Conservation (phyloP, 1,139 yeast genomes). For the Scheffersomyces illinoinensis region DNA sequence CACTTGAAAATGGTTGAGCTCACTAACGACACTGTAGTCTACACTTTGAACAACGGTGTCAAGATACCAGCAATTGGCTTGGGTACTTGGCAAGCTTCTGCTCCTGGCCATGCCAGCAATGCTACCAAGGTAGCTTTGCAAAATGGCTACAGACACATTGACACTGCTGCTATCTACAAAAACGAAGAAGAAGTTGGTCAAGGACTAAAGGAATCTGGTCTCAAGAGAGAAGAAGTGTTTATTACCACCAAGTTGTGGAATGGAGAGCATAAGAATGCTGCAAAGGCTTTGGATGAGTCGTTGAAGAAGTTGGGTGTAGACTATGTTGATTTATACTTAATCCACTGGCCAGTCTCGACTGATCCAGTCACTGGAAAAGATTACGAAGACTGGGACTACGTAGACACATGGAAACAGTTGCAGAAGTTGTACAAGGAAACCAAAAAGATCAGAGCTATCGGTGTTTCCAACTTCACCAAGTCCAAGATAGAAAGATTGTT, state of each 20-base stretch:
- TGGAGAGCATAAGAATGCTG: constrained; percentile 62
- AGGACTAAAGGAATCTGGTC: constrained; percentile 63
- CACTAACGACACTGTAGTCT: constrained; percentile 19
- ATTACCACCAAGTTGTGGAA: constrained; percentile 83
- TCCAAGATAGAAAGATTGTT: constrained; percentile 53
- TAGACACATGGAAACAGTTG: constrained; percentile 70
- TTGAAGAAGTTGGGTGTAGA: constrained; percentile 69
- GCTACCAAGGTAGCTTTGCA: constrained; percentile 66
- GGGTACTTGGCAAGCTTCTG: constrained; percentile 77
- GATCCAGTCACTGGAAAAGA: constrained; percentile 26
- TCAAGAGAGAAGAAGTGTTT: constrained; percentile 70
- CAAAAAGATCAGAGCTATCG: constrained; percentile 67
- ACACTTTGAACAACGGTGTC: constrained; percentile 61
- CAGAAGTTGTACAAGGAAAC: constrained; percentile 57
- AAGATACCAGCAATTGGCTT: constrained; percentile 70
- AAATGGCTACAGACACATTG: constrained; percentile 77
- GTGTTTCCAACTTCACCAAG: constrained; percentile 75
- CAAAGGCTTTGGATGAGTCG: constrained; percentile 58
- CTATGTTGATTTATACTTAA: constrained; percentile 78
- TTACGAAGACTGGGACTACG: constrained; percentile 47
- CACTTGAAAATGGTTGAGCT: constrained; percentile 8
- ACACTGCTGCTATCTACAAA: constrained; percentile 68
- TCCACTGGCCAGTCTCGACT: constrained; percentile 84
- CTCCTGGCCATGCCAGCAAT: constrained; percentile 50
- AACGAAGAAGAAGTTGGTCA: constrained; percentile 71